Base-by-base conservation (phyloP, 2,329 filamentous ascomycete genomes). In the Talaromyces sp. region DNA sequence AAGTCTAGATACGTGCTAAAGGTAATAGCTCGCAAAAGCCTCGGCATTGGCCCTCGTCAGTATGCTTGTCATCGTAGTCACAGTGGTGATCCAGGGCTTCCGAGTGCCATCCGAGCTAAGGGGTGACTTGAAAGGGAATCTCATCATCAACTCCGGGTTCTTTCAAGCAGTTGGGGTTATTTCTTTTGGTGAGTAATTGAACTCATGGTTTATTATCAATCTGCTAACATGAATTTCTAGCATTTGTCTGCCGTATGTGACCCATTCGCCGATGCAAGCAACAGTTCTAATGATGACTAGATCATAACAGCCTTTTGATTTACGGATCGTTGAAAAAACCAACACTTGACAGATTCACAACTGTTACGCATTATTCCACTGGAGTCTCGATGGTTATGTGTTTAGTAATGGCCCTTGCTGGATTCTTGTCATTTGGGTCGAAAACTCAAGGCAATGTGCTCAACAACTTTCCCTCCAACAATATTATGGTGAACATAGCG, bases 131-230 rank as follows among this genome's bases (percentile, higher is more conserved):
- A 86, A 84, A 68, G 86, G 85, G 64, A 85, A 89, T 43, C 80
- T 97, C 65, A 87, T 89, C n/a, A 83, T 98, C 70, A 96, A 96
- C 73, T 83, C 85, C 31, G 95, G 94, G 57, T 89, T 99, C 66
- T 96, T 98, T 73, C 93, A 98, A 78, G 94, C 95, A 25, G 93
- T 99, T 72, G 95, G 95, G 37, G 94, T 99, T 19, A 99, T 99
- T 71, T 98, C 95, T 4, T 99, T 99, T 77, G 93, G 91, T 95
- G 83, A 56, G 85, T 67, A 41, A 11, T 19, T 33, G 15, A 64
- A 33, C 35, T 11, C 11, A 9, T 41, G 17, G 3, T 15, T 72
- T 47, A 43, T 41, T 61, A 13, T 9, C 33, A 52, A 57, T 56
- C 47, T 56, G 15, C 56, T 52, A 66, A 67, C 79, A 75, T 82